Conservation (phyloP, 192 early-diverging fungal species). For the Linnemannia schmuckeri region DNA sequence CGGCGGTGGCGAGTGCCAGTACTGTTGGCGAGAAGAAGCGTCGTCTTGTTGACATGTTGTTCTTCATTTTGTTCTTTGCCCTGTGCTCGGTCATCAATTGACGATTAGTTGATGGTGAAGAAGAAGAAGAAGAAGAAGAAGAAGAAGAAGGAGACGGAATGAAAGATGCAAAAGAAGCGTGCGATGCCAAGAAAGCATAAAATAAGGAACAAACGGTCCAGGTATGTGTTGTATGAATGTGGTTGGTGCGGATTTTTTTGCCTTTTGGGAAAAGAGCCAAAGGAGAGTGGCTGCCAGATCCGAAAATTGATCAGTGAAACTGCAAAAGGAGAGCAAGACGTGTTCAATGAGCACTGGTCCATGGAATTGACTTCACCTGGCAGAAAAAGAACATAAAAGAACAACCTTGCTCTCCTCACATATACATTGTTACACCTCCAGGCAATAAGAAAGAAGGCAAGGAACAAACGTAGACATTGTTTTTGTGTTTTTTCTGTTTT, state of each 20-base stretch:
- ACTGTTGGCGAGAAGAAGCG: not conserved
- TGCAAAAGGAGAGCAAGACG: not conserved
- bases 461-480: not conserved
- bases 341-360: not conserved
- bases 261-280: not conserved
- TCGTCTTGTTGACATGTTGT: too few relatives aligned
- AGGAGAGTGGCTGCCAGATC: not conserved
- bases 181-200: not conserved
- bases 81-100: too few relatives aligned
- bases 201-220: not conserved
- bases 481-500: not conserved
- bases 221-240: not conserved
- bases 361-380: not conserved
- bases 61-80: too few relatives aligned
- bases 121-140: too few relatives aligned
- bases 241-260: not conserved
- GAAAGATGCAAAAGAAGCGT: not conserved
- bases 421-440: too few relatives aligned
- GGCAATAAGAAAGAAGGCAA: not conserved
- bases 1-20: not conserved
- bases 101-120: too few relatives aligned
- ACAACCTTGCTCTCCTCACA: not conserved
- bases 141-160: too few relatives aligned
- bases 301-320: not conserved
- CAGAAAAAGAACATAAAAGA: not conserved